Percentiles rank a stretch among this genome's conserved stretches.
phyloP scores from a whole-genome alignment of 2,329 filamentous ascomycete species.

The Diaporthe ampelina region DNA sequence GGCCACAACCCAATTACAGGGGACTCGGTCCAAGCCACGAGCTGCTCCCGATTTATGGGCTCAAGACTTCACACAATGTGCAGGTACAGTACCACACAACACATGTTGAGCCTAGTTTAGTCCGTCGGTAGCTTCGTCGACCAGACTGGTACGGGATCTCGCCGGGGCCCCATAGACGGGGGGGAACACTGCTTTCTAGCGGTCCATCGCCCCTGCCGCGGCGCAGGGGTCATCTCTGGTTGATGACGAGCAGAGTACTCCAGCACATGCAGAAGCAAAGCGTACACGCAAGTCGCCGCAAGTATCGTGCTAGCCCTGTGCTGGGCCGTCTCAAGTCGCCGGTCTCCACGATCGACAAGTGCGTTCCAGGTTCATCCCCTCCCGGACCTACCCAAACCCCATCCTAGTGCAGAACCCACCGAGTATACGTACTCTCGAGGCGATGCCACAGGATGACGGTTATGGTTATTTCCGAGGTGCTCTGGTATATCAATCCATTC shows the following conservation, averaged over 20 bases:
- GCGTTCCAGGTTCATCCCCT: constrained; percentile 26
- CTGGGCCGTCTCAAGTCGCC: constrained; percentile 26
- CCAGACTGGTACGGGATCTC: neutral
- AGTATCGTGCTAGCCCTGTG: neutral
- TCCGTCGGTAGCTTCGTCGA: neutral
- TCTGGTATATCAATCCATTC: constrained; percentile 5
- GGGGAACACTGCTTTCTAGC: neutral
- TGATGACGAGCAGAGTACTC: constrained; percentile 17
- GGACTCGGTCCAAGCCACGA: neutral
- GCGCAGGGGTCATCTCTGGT: neutral
- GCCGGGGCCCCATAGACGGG: neutral
- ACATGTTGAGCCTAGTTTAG: constrained; percentile 6
- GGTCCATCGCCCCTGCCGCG: constrained; percentile 7
- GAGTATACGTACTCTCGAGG: neutral
- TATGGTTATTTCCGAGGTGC: neutral
- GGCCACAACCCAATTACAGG: neutral
- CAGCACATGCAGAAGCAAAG: constrained; percentile 22
- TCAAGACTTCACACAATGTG: neutral
- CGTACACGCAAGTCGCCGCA: constrained; percentile 12
- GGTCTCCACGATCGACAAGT: constrained; percentile 21
- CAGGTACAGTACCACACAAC: constrained; percentile 2
- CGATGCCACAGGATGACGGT: neutral
- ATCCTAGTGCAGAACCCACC: constrained; percentile 2
- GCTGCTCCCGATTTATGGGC: neutral
- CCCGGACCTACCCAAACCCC: neutral